phyloP scores from a whole-genome alignment of 805 yeast species.

The Wickerhamiella cacticola region DNA sequence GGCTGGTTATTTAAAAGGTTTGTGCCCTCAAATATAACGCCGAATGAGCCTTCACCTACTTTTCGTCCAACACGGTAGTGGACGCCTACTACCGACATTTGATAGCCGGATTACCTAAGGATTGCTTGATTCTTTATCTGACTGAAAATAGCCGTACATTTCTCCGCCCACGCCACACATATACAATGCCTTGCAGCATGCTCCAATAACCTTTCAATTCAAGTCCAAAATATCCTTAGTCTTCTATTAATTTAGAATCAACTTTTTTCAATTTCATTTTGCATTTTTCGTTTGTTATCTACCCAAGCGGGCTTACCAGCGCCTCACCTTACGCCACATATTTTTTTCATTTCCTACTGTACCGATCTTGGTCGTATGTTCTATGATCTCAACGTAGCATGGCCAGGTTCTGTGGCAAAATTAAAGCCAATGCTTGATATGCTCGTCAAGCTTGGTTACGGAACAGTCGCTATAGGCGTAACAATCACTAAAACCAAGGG shows the following conservation, averaged over 20 bases:
- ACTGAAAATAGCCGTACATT: not conserved
- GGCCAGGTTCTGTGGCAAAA: constrained; percentile 25
- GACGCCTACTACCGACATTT: constrained; percentile 56
- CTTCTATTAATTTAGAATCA: no score
- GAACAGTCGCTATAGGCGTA: constrained; percentile 66
- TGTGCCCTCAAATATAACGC: constrained; percentile 91
- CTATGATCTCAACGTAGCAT: constrained; percentile 30
- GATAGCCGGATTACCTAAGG: constrained; percentile 6
- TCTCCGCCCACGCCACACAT: not conserved
- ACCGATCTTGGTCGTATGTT: constrained; percentile 21
- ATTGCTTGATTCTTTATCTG: constrained; percentile 1
- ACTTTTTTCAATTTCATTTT: not conserved
- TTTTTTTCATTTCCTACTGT: not conserved
- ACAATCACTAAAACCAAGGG: constrained; percentile 21
- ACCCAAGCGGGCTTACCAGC: no score
- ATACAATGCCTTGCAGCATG: not conserved
- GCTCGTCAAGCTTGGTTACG: constrained; percentile 41
- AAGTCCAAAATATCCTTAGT: no score
- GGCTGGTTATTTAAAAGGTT: constrained; percentile 81
- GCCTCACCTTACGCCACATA: not conserved
- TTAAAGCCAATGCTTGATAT: constrained; percentile 21
- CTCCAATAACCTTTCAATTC: no score
- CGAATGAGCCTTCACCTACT: constrained; percentile 97
- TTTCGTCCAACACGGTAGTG: constrained; percentile 95
- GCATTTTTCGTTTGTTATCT: no score